Evolutionary conservation across 2,329 filamentous ascomycete species (phyloP), one percentile per base, ranked within the genome.

Genomic region (Cercospora sojina): DNA sequence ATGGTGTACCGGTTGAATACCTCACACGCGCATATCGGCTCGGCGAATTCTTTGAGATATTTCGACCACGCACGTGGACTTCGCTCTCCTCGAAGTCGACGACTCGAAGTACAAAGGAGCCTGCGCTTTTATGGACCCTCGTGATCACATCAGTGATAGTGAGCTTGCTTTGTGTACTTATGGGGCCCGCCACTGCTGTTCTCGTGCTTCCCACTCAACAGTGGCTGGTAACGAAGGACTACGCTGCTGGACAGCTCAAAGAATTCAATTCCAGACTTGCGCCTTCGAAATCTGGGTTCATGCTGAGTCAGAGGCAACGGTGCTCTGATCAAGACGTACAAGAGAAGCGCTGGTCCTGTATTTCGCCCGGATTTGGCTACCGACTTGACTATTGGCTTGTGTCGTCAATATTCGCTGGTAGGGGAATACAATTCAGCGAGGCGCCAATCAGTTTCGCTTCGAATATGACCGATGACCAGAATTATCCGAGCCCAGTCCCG

Each of bases 1-100:
- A 66, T 12, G 75, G 75, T 6, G 63, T 77, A 20, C 75, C 75
- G 0, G 64, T 77, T 8, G 74, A 74, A 13, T 75, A 74, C 53
- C 49, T 77, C 10, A 70, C 71, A 8, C 69, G 70, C 10, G 43
- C 43, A 49, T 49, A 49, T 23, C 20, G 43, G 1, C 43, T 49
- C 43, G 43, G 43, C 43, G 43, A 49, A 5, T 49, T 49, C 43
- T 49, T 49, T 7, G 43, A 49, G 43, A 49, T 49, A 10, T 25
- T 49, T 49, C 43, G 43, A 7, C 43, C 43, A 49, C 43, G 47
- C 20, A 51, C 47, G 5, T 51, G 47, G 47, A 51, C 18, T 27
- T 51, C 47, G 9, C 47, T 51, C 3, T 51, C 47, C 47, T 51
- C 23, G 20, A 51, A 51, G 12, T 25, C 20, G 12, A 23, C 20